Evolutionary conservation across 2,329 filamentous ascomycete species (phyloP).

Genomic region (Orbilia oligospora): DNA sequence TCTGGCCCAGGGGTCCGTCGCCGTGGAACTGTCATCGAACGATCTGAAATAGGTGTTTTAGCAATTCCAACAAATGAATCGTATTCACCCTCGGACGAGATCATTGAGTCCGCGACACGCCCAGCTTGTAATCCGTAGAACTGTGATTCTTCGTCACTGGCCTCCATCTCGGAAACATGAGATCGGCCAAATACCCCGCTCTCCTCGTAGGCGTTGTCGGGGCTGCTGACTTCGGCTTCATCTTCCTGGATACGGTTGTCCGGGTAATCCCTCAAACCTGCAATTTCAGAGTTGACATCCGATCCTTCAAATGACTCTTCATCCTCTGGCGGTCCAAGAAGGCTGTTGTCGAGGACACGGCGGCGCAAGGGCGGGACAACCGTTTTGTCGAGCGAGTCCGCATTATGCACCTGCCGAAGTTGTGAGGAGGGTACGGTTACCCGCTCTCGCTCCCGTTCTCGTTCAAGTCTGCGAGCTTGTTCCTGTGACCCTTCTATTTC

Average conservation of each 20-base stretch:
- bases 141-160: constrained; percentile 43
- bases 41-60: constrained; percentile 54
- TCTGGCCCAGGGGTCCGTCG: constrained; percentile 54
- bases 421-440: constrained; percentile 51
- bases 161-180: constrained; percentile 56
- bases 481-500: constrained; percentile 60
- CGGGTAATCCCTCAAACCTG: constrained; percentile 41
- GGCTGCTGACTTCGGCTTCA: constrained; percentile 60
- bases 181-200: constrained; percentile 60
- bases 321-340: constrained; percentile 50
- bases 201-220: constrained; percentile 59
- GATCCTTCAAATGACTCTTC: constrained; percentile 52
- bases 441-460: constrained; percentile 41
- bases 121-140: constrained; percentile 44
- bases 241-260: constrained; percentile 49
- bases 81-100: constrained; percentile 50
- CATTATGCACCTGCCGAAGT: constrained; percentile 52
- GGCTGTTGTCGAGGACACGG: constrained; percentile 43
- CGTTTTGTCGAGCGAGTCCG: constrained; percentile 48
- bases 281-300: constrained; percentile 56
- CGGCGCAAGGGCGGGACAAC: constrained; percentile 43
- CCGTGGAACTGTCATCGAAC: constrained; percentile 52
- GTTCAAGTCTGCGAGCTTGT: constrained; percentile 50
- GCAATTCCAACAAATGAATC: constrained; percentile 49
- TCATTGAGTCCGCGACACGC: constrained; percentile 47